phyloP scores from a whole-genome alignment of 2,329 filamentous ascomycete genomes.

The Aaosphaeria pasadenensis region DNA sequence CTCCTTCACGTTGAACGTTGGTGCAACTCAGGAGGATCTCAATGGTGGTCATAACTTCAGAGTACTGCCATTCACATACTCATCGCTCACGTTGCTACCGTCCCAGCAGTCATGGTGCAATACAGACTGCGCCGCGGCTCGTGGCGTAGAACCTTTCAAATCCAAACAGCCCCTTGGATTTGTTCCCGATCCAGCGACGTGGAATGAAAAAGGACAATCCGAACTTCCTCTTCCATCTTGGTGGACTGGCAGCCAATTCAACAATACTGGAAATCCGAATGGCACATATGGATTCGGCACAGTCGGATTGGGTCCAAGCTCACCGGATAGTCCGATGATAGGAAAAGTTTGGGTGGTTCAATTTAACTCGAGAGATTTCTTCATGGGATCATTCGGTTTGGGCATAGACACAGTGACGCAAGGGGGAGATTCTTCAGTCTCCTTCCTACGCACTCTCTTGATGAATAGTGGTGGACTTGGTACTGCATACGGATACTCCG shows the following conservation, averaged over 20 bases:
- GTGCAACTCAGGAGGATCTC: conserved; percentile 13
- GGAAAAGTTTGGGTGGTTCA: conserved; percentile 15
- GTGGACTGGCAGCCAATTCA: conserved; percentile 8
- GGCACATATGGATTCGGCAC: conserved; percentile 16
- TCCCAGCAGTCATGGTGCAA: conserved; percentile 23
- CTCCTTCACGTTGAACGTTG: conserved; percentile 39
- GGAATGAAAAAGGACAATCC: not conserved
- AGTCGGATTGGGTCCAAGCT: conserved; percentile 24
- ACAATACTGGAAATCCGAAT: conserved; percentile 5
- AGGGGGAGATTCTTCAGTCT: conserved; percentile 14
- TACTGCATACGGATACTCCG: conserved; percentile 31
- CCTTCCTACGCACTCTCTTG: conserved; percentile 12
- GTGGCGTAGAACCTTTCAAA: conserved; percentile 22
- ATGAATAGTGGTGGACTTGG: conserved; percentile 19
- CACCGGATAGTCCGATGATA: conserved; percentile 9
- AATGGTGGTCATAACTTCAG: conserved; percentile 35
- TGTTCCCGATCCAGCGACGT: not conserved
- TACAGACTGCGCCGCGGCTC: conserved; percentile 20
- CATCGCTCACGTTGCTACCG: conserved; percentile 22
- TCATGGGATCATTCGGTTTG: conserved; percentile 30
- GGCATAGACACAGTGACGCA: not conserved
- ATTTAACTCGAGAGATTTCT: conserved; percentile 19
- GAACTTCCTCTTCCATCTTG: conserved; percentile 9
- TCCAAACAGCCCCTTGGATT: conserved; percentile 18
- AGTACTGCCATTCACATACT: conserved; percentile 31